Evolutionary conservation across 2,329 filamentous ascomycete species (phyloP), one percentile per base, ranked within the genome.

Genomic region (Arthroderma sp.): DNA sequence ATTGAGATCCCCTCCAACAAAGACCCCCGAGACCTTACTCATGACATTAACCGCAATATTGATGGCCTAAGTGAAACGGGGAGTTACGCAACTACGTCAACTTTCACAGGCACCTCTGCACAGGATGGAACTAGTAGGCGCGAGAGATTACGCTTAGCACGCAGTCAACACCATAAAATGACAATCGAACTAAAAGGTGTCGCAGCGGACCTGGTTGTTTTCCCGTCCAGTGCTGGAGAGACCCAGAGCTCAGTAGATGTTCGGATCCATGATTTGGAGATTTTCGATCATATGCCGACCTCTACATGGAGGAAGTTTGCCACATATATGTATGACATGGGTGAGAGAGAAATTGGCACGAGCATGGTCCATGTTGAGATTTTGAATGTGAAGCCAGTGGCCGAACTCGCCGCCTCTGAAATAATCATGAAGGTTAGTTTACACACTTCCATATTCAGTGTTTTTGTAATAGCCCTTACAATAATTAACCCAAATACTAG

Each of bases 301-400:
- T 98, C 93, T 2, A 96, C 91, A 0, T 98, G 94, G 94, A 94
- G 88, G 71, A 98, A 96, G 69, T 98, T 98, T 73, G 85, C 89
- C 13, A 97, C 91, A 0, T 96, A 95, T 65, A 87, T 95, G 74
- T 83, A 87, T 59, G 89, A 94, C 67, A 85, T 85, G 9, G 88
- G 87, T n/a, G 84, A 88, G 66, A 82, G 91, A 53, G 89, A 97
- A 72, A 86, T 88, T 71, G 86, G 85, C 17, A 86, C 86, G 13
- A 89, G 84, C 65, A 96, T 97, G 91, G 80, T 93, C 15, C 90
- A 95, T 67, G 75, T 97, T 7, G 88, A 96, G 68, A 76, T 97
- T 4, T 76, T 95, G 58, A 95, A 87, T 56, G 89, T 97, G 41
- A 89, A 87, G 69, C 93, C 93, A 2, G 79, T 95, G 2, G 81